phyloP scores from a whole-genome alignment of 805 yeast species.

The Lachancea dasiensis region DNA sequence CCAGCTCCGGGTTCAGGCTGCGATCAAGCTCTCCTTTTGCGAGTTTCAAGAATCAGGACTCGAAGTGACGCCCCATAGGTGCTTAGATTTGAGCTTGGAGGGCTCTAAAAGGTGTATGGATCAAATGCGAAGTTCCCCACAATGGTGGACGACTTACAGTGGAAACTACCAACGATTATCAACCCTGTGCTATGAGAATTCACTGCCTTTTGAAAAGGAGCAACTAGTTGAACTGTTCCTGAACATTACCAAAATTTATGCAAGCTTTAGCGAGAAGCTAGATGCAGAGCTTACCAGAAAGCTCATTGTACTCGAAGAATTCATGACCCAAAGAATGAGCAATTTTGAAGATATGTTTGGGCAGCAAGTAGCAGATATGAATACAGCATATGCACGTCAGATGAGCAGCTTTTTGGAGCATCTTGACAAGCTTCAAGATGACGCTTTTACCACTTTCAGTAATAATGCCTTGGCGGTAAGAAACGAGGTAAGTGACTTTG shows the following conservation, averaged over 20 bases:
- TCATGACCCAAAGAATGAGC: slow-evolving; percentile 1
- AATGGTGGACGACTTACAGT: slow-evolving; percentile 71
- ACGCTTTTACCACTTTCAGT: neutral
- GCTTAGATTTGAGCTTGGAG: slow-evolving; percentile 13
- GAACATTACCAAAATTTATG: slow-evolving; percentile 40
- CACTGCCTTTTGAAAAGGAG: slow-evolving; percentile 47
- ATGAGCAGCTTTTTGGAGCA: neutral
- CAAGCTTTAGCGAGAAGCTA: slow-evolving; percentile 13
- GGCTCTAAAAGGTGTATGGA: slow-evolving; percentile 32
- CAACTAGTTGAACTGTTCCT: slow-evolving; percentile 41
- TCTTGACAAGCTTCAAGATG: slow-evolving; percentile 1
- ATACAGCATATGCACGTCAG: neutral
- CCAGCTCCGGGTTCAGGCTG: slow-evolving; percentile 34
- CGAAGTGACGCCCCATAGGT: slow-evolving; percentile 20
- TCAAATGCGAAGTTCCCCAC: slow-evolving; percentile 40
- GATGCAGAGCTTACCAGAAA: slow-evolving; percentile 5
- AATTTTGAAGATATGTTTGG: slow-evolving; percentile 5
- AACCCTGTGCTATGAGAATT: slow-evolving; percentile 47
- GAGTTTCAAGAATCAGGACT: slow-evolving; percentile 47
- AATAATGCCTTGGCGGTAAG: slow-evolving; percentile 1
- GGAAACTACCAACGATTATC: slow-evolving; percentile 55
- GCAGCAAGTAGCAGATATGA: neutral
- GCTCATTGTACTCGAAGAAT: neutral
- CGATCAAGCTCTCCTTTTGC: slow-evolving; percentile 47
- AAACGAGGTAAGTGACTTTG: neutral